Percentiles rank a stretch among this genome's conserved stretches.
Evolutionary conservation across 805 yeast species (phyloP).

Genomic region (Debaryomyces hansenii): DNA sequence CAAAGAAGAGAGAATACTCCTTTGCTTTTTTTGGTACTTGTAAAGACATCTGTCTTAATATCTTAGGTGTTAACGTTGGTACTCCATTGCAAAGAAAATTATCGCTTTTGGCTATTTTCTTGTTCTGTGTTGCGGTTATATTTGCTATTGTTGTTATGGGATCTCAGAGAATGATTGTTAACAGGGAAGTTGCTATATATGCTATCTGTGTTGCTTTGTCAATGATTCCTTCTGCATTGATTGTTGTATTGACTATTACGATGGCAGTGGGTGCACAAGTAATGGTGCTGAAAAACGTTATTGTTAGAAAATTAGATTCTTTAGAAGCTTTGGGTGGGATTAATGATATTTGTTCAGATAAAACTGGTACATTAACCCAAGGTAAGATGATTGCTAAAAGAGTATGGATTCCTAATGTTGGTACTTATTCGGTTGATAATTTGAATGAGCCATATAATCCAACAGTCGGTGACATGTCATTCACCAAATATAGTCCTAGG

Average conservation of each 20-base stretch:
- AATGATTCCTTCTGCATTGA: constrained; percentile 40
- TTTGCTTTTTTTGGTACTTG: constrained; percentile 36
- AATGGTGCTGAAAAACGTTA: constrained; percentile 35
- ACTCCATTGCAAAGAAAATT: constrained; percentile 48
- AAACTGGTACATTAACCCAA: constrained; percentile 40
- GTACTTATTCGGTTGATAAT: constrained; percentile 32
- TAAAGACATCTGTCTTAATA: constrained; percentile 42
- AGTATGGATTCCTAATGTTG: constrained; percentile 36
- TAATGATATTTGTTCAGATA: constrained; percentile 41
- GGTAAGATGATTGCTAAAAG: constrained; percentile 39
- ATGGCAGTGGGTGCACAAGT: constrained; percentile 43
- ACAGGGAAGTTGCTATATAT: constrained; percentile 36
- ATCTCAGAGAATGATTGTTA: constrained; percentile 32
- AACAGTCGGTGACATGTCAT: constrained; percentile 41
- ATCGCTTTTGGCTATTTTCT: constrained; percentile 50
- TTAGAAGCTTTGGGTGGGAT: constrained; percentile 41
- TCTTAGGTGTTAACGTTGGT: constrained; percentile 47
- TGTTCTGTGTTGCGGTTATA: constrained; percentile 46
- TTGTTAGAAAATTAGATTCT: constrained; percentile 37
- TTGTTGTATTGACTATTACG: constrained; percentile 39
- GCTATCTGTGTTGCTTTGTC: constrained; percentile 43
- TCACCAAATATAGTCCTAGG: constrained; percentile 25
- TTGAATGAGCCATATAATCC: constrained; percentile 37
- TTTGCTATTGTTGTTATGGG: constrained; percentile 42
- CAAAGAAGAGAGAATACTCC: constrained; percentile 35